phyloP scores from a whole-genome alignment of 2,329 filamentous ascomycete genomes.

The Didymella lethalis region DNA sequence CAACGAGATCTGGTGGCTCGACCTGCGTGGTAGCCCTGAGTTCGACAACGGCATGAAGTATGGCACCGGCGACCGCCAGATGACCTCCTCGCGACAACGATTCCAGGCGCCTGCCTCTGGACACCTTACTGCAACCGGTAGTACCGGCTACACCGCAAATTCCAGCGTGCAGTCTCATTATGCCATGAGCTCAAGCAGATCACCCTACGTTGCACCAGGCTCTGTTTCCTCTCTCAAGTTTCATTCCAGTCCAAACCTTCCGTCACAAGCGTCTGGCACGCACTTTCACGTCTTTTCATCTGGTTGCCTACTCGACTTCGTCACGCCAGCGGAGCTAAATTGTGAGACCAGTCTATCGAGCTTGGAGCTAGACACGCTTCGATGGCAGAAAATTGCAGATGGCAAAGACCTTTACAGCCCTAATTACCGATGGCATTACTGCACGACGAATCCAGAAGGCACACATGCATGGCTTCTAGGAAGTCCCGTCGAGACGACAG shows the following conservation, averaged over 20 bases:
- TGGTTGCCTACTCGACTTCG: constrained; percentile 89
- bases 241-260: constrained; percentile 83
- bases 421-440: constrained; percentile 98
- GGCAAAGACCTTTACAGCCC: constrained; percentile 91
- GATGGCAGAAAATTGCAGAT: constrained; percentile 95
- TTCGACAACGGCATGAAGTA: constrained; percentile 75
- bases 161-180: constrained; percentile 67
- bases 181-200: constrained; percentile 53
- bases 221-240: constrained; percentile 91
- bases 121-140: constrained; percentile 49
- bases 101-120: constrained; percentile 40
- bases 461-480: constrained; percentile 98
- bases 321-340: constrained; percentile 89
- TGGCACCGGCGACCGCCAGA: constrained; percentile 58
- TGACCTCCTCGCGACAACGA: constrained; percentile 43
- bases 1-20: constrained; percentile 96
- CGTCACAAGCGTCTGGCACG: constrained; percentile 86
- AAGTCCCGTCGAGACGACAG: constrained; percentile 76
- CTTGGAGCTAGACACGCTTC: constrained; percentile 82
- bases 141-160: constrained; percentile 74
- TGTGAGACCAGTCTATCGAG: constrained; percentile 91
- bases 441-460: constrained; percentile 91
- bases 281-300: constrained; percentile 97
- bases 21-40: constrained; percentile 87
- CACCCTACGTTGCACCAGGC: constrained; percentile 71